phyloP scores from a whole-genome alignment of 2,329 filamentous ascomycete species.

The Exophiala sideris region DNA sequence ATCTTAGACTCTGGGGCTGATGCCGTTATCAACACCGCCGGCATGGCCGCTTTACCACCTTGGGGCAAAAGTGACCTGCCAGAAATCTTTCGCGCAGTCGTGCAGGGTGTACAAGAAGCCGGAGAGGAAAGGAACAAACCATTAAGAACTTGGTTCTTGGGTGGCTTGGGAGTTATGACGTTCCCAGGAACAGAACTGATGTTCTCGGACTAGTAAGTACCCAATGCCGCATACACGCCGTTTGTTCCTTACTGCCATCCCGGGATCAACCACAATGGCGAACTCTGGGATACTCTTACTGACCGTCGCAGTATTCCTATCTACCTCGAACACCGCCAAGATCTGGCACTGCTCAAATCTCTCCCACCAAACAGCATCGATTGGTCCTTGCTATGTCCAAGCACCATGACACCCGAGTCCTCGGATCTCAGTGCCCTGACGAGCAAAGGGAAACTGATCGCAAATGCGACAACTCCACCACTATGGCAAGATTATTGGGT shows the following conservation, averaged over 20 bases:
- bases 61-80: slow-evolving; percentile 38
- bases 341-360: slow-evolving; percentile 31
- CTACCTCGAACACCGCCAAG: slow-evolving; percentile 36
- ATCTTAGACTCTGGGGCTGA: slow-evolving; percentile 39
- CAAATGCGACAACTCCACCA: slow-evolving; percentile 32
- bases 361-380: slow-evolving; percentile 32
- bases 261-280: neutral
- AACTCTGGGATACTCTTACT: slow-evolving; percentile 9
- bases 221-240: slow-evolving; percentile 3
- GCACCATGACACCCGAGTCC: slow-evolving; percentile 37
- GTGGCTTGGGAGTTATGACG: slow-evolving; percentile 36
- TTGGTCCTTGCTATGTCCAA: slow-evolving; percentile 41
- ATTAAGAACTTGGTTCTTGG: slow-evolving; percentile 40
- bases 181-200: slow-evolving; percentile 35
- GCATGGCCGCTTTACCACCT: slow-evolving; percentile 37
- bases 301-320: slow-evolving; percentile 34
- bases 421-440: slow-evolving; percentile 32
- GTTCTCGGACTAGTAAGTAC: slow-evolving; percentile 36
- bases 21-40: slow-evolving; percentile 41
- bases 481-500: slow-evolving; percentile 36
- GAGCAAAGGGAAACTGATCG: slow-evolving; percentile 30
- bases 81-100: slow-evolving; percentile 37
- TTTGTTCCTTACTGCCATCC: neutral
- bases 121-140: slow-evolving; percentile 34
- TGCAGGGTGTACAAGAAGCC: slow-evolving; percentile 35